A percentile compares a stretch with the other conserved stretches of the same genome.
Evolutionary conservation across 345 rosid genomes (phyloP).

Genomic region (Moricandia arvensis): DNA sequence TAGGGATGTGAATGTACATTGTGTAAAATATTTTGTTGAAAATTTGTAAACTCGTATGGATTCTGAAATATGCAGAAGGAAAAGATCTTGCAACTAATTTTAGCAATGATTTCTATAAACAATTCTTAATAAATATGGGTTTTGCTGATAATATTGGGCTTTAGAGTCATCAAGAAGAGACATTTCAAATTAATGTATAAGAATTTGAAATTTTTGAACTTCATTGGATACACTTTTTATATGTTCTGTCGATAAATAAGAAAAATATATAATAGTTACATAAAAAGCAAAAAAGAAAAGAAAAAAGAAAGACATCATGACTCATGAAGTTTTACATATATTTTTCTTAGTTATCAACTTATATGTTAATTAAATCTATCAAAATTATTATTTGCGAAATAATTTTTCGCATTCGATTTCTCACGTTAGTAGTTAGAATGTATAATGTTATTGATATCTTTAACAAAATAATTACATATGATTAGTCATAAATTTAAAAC

Average conservation of each 20-base stretch:
- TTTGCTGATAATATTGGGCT: constrained; percentile 5
- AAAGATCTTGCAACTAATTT: neutral
- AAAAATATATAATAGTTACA: too few species aligned
- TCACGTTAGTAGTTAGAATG: too few species aligned
- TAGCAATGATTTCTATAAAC: neutral
- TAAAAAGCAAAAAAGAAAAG: too few species aligned
- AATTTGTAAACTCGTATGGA: neutral
- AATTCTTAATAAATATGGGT: neutral
- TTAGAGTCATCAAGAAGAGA: neutral
- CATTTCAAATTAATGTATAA: neutral
- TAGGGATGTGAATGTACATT: constrained; percentile 14
- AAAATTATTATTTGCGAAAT: too few species aligned
- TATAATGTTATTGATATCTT: too few species aligned
- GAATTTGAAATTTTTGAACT: neutral
- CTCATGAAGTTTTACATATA: neutral
- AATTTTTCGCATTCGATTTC: too few species aligned
- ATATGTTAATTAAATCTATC: neutral
- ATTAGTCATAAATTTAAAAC: too few species aligned
- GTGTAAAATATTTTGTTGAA: neutral
- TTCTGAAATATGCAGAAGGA: neutral
- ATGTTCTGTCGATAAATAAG: too few species aligned
- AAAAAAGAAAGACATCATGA: too few species aligned
- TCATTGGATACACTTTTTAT: neutral
- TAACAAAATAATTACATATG: too few species aligned
- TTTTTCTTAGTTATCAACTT: neutral